Evolutionary conservation across 768 basidiomycete genomes (phyloP).

Genomic region (Tubosaeta sp.): DNA sequence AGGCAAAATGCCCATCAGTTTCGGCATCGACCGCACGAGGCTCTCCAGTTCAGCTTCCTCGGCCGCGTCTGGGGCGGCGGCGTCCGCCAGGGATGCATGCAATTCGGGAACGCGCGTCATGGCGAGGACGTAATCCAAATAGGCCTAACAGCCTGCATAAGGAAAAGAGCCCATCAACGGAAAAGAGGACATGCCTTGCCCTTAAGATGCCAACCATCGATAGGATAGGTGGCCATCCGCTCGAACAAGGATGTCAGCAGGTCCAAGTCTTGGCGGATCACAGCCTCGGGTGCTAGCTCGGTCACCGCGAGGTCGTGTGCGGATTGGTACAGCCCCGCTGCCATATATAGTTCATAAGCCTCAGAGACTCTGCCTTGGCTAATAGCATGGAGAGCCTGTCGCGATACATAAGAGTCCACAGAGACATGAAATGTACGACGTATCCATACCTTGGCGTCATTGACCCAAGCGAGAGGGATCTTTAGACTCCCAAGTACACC

Average conservation of each 20-base stretch:
- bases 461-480: constrained; percentile 84
- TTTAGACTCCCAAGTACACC: constrained; percentile 73
- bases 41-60: constrained; percentile 56
- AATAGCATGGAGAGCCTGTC: constrained; percentile 63
- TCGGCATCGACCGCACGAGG: constrained; percentile 55
- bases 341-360: constrained; percentile 74
- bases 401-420: not conserved
- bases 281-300: constrained; percentile 86
- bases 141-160: constrained; percentile 40
- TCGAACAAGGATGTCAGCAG: constrained; percentile 68
- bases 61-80: constrained; percentile 41
- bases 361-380: constrained; percentile 58
- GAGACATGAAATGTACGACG: not conserved
- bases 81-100: constrained; percentile 40
- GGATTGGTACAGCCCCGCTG: constrained; percentile 62
- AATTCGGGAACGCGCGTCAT: constrained; percentile 59
- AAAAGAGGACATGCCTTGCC: constrained; percentile 59
- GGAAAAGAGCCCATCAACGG: not conserved
- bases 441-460: constrained; percentile 71
- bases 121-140: constrained; percentile 68
- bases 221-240: constrained; percentile 50
- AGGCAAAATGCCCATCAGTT: constrained; percentile 63
- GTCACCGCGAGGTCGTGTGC: constrained; percentile 83
- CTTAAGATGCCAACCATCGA: constrained; percentile 77
- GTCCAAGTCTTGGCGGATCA: constrained; percentile 53